phyloP scores from a whole-genome alignment of 768 basidiomycete genomes.

The Psilocybe azurescens region DNA sequence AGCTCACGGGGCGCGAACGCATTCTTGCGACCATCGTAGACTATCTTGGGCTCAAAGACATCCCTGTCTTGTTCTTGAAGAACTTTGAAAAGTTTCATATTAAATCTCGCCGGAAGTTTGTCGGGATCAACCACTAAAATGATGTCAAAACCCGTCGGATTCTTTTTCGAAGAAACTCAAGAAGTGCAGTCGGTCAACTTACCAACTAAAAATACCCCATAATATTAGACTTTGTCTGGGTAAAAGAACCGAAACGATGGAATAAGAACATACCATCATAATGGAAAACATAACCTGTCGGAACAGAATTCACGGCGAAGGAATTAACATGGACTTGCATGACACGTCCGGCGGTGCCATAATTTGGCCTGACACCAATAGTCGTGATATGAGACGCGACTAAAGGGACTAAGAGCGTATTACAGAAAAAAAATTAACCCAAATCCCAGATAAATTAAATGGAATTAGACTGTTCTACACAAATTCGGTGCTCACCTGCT shows the following conservation, averaged over 20 bases:
- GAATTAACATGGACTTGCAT: constrained; percentile 53
- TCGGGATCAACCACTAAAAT: constrained; percentile 64
- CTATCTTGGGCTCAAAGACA: constrained; percentile 75
- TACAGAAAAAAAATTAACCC: constrained; percentile 16
- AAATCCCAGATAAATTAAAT: background rate
- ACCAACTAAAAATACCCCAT: constrained; percentile 41
- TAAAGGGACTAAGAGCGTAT: constrained; percentile 41
- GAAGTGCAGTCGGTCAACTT: constrained; percentile 22
- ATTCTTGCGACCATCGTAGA: constrained; percentile 83
- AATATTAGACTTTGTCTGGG: background rate
- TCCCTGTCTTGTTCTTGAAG: constrained; percentile 63
- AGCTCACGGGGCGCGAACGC: constrained; percentile 62
- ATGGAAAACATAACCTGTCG: constrained; percentile 66
- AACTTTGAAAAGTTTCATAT: constrained; percentile 68
- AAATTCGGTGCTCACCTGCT: constrained; percentile 32
- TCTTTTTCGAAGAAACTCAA: background rate
- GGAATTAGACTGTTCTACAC: background rate
- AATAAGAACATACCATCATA: constrained; percentile 69
- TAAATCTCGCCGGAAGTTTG: constrained; percentile 67
- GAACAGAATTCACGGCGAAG: constrained; percentile 57
- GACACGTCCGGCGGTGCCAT: constrained; percentile 34
- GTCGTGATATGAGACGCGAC: constrained; percentile 29
- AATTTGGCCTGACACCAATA: constrained; percentile 40
- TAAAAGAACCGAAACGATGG: background rate
- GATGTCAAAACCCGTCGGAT: background rate